A percentile compares a stretch with the other conserved stretches of the same genome.
Evolutionary conservation across 164 flowering plant genomes (phyloP).

Genomic region (Dillenia suffruticosa): DNA sequence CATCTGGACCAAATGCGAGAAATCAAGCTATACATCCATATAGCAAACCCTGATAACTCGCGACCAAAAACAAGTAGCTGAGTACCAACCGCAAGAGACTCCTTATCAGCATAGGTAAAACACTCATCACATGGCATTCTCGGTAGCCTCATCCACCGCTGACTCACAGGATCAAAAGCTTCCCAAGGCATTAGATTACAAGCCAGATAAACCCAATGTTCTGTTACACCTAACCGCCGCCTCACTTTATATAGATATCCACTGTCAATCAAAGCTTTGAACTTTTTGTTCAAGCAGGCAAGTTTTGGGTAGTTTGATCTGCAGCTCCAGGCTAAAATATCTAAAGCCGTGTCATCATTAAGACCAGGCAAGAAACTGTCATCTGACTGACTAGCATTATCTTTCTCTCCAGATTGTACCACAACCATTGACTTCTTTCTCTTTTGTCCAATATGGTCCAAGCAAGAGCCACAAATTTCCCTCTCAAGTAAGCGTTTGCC

Average conservation of each 20-base stretch:
- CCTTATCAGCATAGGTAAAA: constrained; percentile 30
- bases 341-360: constrained; percentile 30
- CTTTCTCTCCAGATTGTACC: constrained; percentile 18
- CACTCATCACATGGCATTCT: constrained; percentile 27
- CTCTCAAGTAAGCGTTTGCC: constrained; percentile 6
- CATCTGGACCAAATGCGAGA: constrained; percentile 29
- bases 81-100: constrained; percentile 39
- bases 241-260: constrained; percentile 23
- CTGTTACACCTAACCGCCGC: constrained; percentile 21
- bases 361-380: constrained; percentile 35
- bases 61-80: constrained; percentile 40
- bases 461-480: constrained; percentile 11
- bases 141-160: constrained; percentile 31
- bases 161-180: constrained; percentile 27
- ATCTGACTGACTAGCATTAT: constrained; percentile 18
- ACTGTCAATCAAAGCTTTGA: constrained; percentile 14
- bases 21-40: constrained; percentile 30
- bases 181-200: constrained; percentile 29
- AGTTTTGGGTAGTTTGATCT: constrained; percentile 35
- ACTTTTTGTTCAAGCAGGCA: constrained; percentile 31
- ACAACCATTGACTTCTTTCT: constrained; percentile 7
- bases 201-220: constrained; percentile 31
- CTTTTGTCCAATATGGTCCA: constrained; percentile 10
- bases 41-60: constrained; percentile 22
- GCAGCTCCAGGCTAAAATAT: constrained; percentile 25